Evolutionary conservation across 2,329 filamentous ascomycete genomes (phyloP), one percentile per base, ranked within the genome.

Genomic region (Pestalotiopsis fici): DNA sequence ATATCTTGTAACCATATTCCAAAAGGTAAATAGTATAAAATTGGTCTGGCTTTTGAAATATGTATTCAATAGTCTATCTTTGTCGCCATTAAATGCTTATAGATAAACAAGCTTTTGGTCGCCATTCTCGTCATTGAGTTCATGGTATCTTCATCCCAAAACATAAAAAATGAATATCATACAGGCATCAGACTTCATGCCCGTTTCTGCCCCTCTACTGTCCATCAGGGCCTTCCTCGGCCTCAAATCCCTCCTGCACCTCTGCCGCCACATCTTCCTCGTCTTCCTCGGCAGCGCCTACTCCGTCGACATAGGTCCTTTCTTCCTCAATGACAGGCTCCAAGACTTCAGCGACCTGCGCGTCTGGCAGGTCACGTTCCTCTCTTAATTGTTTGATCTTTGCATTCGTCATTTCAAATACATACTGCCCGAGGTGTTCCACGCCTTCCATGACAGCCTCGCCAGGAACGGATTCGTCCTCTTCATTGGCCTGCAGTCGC

Each of bases 351-450:
- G 62, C 62, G n/a, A 70, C 70, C 25, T 68, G 65, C 37, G 68
- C 65, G n/a, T 68, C 72, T 12, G 73, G 71, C 59, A 78, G 67
- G 7, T 77, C 77, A 25, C 75, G 76, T 63, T 81, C 83, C 11
- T 74, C 79, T 63, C 82, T 80, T 59, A 89, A 70, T 74, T 88
- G 84, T 74, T 83, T 79, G 43, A 87, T 71, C 74, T 80, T 85
- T 1, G 86, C 88, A 59, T 91, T 88, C 3, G 94, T 97, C 94
- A 99, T 99, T 79, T 99, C 93, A 77, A 89, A 97, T 25, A 99
- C 95, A 78, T 98, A 99, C 80, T 97, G 92, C 0, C 96, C 96
- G 43, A 99, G 80, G 82, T 99, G 96, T 82, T 99, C 95, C 1
- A 98, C 91, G 39, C 92, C 89, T 74, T 95, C 93, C 93, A 99